Percentiles rank a stretch among this genome's conserved stretches.
These are phyloP conservation scores for Novymonas esmeraldas DNA, from an alignment of 208 protist genomes.

Conservation along the genomic window DNA sequence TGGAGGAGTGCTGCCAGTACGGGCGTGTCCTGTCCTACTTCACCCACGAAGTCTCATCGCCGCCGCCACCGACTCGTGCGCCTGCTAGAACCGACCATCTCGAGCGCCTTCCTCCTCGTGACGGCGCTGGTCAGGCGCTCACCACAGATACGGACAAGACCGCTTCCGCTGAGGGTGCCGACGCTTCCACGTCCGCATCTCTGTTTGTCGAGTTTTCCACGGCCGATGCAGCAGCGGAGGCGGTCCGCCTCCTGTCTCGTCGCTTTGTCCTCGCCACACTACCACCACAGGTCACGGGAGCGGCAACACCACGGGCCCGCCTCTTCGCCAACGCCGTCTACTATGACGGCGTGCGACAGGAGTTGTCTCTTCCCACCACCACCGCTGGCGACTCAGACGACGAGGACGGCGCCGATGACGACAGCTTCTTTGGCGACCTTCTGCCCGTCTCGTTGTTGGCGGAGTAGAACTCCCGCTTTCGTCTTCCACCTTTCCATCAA, in stretches of 20 bases:
- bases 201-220: constrained; percentile 72
- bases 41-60: constrained; percentile 26
- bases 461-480: constrained; percentile 25
- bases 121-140: no score
- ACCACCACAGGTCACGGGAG: neutral
- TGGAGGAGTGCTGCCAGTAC: constrained; percentile 82
- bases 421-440: constrained; percentile 39
- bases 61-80: neutral
- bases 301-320: constrained; percentile 21
- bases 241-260: constrained; percentile 44
- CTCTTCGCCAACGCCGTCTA: constrained; percentile 59
- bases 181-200: constrained; percentile 16
- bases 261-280: constrained; percentile 33
- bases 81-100: neutral
- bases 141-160: neutral
- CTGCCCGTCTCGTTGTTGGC: constrained; percentile 47
- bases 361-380: constrained; percentile 7
- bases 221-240: constrained; percentile 49
- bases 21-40: constrained; percentile 76
- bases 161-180: neutral
- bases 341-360: constrained; percentile 49
- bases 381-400: constrained; percentile 9
- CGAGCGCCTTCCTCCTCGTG: no score
- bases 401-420: constrained; percentile 9
- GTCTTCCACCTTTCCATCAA: constrained; percentile 2